A percentile compares a stretch with the other conserved stretches of the same genome.
phyloP scores from a whole-genome alignment of 495 filamentous ascomycete species.

The Annulohypoxylon nitens region DNA sequence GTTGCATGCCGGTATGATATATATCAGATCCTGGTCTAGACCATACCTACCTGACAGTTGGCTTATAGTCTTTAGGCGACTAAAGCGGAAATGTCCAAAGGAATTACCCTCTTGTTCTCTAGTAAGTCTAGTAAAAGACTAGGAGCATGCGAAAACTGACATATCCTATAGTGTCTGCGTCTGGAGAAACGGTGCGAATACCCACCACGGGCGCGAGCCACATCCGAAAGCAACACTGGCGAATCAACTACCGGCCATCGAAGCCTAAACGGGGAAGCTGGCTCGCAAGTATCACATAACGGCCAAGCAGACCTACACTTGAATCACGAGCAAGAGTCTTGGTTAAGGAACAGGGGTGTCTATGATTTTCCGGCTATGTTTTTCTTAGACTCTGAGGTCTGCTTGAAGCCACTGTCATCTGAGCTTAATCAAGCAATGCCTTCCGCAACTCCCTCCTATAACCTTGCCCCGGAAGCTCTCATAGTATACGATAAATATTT shows the following conservation, averaged over 20 bases:
- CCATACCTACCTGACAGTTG: not conserved
- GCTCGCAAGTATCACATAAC: not conserved
- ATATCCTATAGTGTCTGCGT: conserved; percentile 52
- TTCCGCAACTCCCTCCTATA: not conserved
- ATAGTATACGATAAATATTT: conserved; percentile 48
- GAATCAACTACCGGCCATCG: conserved; percentile 25
- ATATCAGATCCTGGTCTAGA: not conserved
- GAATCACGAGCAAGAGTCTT: not conserved
- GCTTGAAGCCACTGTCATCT: conserved; percentile 32
- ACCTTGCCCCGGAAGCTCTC: conserved; percentile 1
- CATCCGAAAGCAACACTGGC: conserved; percentile 5
- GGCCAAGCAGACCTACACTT: not conserved
- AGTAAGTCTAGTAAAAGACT: conserved; percentile 47
- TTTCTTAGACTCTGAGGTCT: conserved; percentile 41
- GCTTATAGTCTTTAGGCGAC: conserved; percentile 27
- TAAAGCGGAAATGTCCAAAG: conserved; percentile 63
- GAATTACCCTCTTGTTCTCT: conserved; percentile 56
- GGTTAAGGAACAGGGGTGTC: not conserved
- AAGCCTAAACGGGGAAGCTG: conserved; percentile 31
- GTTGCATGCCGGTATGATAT: conserved; percentile 36
- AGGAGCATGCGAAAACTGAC: conserved; percentile 44
- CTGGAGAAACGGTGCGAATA: conserved; percentile 56
- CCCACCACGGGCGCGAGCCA: conserved; percentile 46
- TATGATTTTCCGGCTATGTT: conserved; percentile 38
- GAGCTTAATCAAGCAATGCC: conserved; percentile 20